Percentiles rank a stretch among this genome's conserved stretches.
Evolutionary conservation across 2,329 filamentous ascomycete genomes (phyloP).

Genomic region (Arachnomyces sp.): DNA sequence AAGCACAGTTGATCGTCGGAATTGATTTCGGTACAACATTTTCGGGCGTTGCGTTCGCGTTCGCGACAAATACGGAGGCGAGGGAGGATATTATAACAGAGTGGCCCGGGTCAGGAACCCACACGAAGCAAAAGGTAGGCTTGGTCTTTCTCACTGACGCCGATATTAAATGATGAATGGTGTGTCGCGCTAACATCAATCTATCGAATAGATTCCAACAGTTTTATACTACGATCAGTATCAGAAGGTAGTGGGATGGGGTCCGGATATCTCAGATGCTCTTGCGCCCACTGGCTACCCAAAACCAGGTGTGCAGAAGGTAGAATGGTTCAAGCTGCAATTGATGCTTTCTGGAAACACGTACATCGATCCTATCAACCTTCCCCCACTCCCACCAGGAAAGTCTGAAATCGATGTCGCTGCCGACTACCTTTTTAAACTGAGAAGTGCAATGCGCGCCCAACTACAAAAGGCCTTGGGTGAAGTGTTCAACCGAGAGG

Average conservation of each 20-base stretch:
- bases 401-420: slow-evolving; percentile 99
- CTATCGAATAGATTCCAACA: slow-evolving; percentile 71
- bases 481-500: slow-evolving; percentile 95
- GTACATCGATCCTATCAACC: slow-evolving; percentile 98
- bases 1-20: slow-evolving; percentile 94
- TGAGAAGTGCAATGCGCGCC: slow-evolving; percentile 92
- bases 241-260: slow-evolving; percentile 99
- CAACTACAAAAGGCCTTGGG: slow-evolving; percentile 93
- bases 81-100: slow-evolving; percentile 99
- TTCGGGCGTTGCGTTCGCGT: slow-evolving; percentile 88
- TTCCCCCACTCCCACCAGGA: slow-evolving; percentile 90
- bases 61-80: slow-evolving; percentile 91
- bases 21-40: slow-evolving; percentile 99
- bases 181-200: background rate
- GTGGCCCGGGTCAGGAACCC: slow-evolving; percentile 95
- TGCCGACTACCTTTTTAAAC: slow-evolving; percentile 98
- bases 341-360: slow-evolving; percentile 98
- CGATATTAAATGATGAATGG: slow-evolving; percentile 11
- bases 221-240: slow-evolving; percentile 99
- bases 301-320: slow-evolving; percentile 95
- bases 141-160: slow-evolving; percentile 6
- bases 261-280: slow-evolving; percentile 93
- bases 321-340: slow-evolving; percentile 99
- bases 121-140: slow-evolving; percentile 93
- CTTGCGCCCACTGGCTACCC: slow-evolving; percentile 94